Evolutionary conservation across 257 asterid species (phyloP).

Genomic region (Solanum chilense): DNA sequence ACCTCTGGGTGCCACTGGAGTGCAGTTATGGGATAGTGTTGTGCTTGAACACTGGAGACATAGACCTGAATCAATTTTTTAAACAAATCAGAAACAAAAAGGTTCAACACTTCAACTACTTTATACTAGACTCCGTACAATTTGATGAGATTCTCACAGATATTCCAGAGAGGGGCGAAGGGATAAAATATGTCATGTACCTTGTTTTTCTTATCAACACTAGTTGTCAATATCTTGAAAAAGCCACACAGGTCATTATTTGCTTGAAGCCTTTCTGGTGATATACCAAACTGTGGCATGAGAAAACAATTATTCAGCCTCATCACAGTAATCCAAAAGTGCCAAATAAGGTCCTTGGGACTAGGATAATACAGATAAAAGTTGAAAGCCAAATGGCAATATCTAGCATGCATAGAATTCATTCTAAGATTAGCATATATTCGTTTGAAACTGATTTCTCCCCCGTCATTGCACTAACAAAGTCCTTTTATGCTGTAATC

Average conservation of each 20-base stretch:
- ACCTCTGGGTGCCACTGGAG: constrained; percentile 99
- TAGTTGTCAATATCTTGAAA: constrained; percentile 67
- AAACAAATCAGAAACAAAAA: not conserved
- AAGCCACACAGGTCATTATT: constrained; percentile 37
- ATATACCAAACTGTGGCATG: constrained; percentile 66
- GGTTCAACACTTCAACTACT: not conserved
- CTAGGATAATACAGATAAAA: not conserved
- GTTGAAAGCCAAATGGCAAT: not conserved
- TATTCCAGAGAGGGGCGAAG: not conserved
- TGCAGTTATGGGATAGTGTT: constrained; percentile 67
- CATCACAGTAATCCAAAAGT: not conserved
- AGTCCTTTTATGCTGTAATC: not conserved
- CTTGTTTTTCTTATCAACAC: constrained; percentile 59
- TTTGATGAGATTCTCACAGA: not conserved
- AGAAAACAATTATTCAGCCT: not conserved
- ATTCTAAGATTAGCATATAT: not conserved
- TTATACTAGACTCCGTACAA: not conserved
- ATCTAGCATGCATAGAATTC: not conserved
- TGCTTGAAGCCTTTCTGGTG: constrained; percentile 58
- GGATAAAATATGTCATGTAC: constrained; percentile 14
- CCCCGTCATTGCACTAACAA: not conserved
- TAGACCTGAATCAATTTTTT: constrained; percentile 40
- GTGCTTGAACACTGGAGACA: constrained; percentile 79
- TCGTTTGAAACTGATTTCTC: not conserved
- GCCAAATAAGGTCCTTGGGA: not conserved